Conservation (phyloP, 306 rosid genomes). For the Dalbergia cultrata region DNA sequence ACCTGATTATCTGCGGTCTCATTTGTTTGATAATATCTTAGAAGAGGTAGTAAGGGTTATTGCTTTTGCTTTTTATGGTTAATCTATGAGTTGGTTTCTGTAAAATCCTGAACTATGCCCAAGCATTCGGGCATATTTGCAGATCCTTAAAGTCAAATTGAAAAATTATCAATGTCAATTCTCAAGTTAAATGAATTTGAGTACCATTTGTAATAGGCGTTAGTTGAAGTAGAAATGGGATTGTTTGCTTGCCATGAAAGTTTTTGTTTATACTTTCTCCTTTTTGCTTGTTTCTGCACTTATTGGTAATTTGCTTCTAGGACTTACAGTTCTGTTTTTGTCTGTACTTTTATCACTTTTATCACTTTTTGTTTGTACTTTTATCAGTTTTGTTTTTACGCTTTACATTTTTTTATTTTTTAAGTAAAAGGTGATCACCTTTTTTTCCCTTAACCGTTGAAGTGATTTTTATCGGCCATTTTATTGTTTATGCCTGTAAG, state of each 20-base stretch:
- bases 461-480: too few species aligned
- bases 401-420: too few species aligned
- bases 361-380: background rate
- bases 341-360: conserved; percentile 5
- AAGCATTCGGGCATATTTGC: background rate
- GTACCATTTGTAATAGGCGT: background rate
- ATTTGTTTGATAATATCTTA: conserved; percentile 83
- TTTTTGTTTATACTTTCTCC: conserved; percentile 4
- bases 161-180: background rate
- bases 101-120: background rate
- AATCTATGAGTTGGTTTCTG: background rate
- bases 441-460: too few species aligned
- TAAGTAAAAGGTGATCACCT: too few species aligned
- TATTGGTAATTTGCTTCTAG: background rate
- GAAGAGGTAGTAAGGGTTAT: conserved; percentile 66
- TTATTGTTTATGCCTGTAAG: background rate
- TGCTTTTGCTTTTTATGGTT: background rate
- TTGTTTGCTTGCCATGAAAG: background rate
- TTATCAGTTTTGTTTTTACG: too few species aligned
- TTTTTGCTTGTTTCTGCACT: background rate
- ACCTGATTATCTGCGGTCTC: conserved; percentile 73
- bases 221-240: background rate
- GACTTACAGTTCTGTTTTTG: background rate
- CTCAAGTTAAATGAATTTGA: conserved; percentile 27
- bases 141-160: conserved; percentile 8